A percentile compares a stretch with the other conserved stretches of the same genome.
phyloP scores from a whole-genome alignment of 2,329 filamentous ascomycete genomes.

The Periglandula ipomoeae region DNA sequence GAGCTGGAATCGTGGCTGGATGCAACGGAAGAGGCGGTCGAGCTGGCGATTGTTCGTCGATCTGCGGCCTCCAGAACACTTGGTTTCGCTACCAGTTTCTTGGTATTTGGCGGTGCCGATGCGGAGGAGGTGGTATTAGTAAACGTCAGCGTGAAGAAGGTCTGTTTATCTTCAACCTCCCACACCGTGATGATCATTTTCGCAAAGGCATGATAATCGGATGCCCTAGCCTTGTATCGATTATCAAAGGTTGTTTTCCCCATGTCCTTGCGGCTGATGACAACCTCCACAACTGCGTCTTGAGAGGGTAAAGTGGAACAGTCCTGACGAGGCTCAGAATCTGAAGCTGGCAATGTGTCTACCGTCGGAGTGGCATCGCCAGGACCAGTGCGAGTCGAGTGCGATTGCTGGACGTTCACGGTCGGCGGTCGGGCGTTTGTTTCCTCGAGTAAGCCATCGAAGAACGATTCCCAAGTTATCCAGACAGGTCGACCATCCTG shows the following conservation, averaged over 20 bases:
- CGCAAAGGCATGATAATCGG: constrained; percentile 42
- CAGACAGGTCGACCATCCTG: constrained; percentile 55
- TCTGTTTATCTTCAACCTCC: constrained; percentile 56
- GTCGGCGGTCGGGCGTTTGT: constrained; percentile 23
- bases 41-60: constrained; percentile 32
- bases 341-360: constrained; percentile 7
- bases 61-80: constrained; percentile 37
- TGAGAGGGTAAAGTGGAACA: constrained; percentile 28
- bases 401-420: constrained; percentile 14
- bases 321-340: constrained; percentile 24
- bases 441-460: constrained; percentile 43
- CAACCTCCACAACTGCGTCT: constrained; percentile 59
- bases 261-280: constrained; percentile 45
- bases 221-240: constrained; percentile 25
- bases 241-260: constrained; percentile 29
- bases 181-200: constrained; percentile 73
- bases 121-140: constrained; percentile 45
- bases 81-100: constrained; percentile 29
- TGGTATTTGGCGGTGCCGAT: constrained; percentile 22
- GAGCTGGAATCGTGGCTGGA: constrained; percentile 40
- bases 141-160: constrained; percentile 67
- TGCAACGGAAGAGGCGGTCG: constrained; percentile 36
- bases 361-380: constrained; percentile 30
- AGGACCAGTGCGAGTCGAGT: constrained; percentile 14
- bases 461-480: constrained; percentile 49